These are phyloP conservation scores for Ichthyophthirius multifiliis DNA, from an alignment of 169 alveolate genomes.

Conservation along the genomic window DNA sequence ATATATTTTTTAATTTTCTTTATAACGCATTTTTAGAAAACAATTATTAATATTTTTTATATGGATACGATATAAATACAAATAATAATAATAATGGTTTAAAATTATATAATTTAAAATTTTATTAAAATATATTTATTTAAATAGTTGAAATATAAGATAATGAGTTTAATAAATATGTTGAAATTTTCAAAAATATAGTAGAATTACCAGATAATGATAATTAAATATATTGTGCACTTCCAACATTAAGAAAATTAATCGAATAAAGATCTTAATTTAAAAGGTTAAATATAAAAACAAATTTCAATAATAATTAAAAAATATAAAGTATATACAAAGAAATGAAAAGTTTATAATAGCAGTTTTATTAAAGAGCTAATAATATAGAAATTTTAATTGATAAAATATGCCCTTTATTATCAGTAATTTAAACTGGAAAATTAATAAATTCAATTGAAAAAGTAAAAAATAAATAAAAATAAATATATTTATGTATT, in stretches of 20 bases:
- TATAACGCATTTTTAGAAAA: background rate
- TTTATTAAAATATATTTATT: background rate
- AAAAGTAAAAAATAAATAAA: too few relatives aligned
- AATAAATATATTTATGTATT: too few relatives aligned
- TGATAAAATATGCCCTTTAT: background rate
- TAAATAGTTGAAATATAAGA: background rate
- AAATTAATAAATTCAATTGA: background rate
- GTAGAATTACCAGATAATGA: background rate
- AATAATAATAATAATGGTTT: background rate
- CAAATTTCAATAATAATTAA: too few relatives aligned
- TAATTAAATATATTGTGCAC: background rate
- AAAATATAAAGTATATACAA: background rate
- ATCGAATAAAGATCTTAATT: background rate
- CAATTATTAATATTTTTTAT: background rate
- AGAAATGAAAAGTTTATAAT: background rate
- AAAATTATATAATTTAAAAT: background rate
- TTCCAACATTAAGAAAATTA: background rate
- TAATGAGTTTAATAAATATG: background rate
- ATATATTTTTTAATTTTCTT: background rate
- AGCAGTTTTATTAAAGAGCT: background rate
- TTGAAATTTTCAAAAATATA: background rate
- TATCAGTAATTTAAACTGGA: background rate
- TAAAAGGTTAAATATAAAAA: background rate
- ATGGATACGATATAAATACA: too few relatives aligned
- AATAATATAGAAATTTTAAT: background rate